Percentiles rank a stretch among this genome's conserved stretches.
phyloP scores from a whole-genome alignment of 75 land plant genomes.

The Selaginella tamariscina region DNA sequence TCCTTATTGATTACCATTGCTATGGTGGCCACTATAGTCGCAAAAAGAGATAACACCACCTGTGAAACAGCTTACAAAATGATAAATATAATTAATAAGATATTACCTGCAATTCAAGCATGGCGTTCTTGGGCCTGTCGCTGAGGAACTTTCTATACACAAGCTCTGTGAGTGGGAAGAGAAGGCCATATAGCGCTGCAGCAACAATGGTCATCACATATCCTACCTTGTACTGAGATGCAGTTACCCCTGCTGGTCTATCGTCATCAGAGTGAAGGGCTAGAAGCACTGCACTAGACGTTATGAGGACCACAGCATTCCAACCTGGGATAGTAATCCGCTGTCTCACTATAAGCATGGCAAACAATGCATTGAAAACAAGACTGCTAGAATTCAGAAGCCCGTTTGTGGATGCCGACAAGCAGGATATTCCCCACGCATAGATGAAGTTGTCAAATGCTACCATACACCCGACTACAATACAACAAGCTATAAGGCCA shows the following conservation, averaged over 20 bases:
- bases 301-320: constrained; percentile 21
- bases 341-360: constrained; percentile 22
- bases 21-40: constrained; percentile 9
- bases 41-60: constrained; percentile 9
- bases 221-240: constrained; percentile 15
- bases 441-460: constrained; percentile 50
- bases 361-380: constrained; percentile 23
- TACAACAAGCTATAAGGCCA: not conserved
- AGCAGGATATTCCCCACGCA: constrained; percentile 37
- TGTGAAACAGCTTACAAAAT: too few relatives aligned
- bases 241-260: constrained; percentile 13
- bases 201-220: constrained; percentile 18
- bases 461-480: constrained; percentile 26
- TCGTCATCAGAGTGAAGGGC: constrained; percentile 15
- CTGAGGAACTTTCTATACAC: constrained; percentile 2
- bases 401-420: constrained; percentile 42
- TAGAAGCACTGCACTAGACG: constrained; percentile 17
- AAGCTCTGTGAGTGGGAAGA: constrained; percentile 19
- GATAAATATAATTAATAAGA: too few relatives aligned
- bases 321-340: constrained; percentile 6
- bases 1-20: constrained; percentile 27
- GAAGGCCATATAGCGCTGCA: constrained; percentile 25
- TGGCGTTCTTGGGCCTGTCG: constrained; percentile 9
- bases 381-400: not conserved
- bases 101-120: constrained; percentile 18